phyloP scores from a whole-genome alignment of 2,329 filamentous ascomycete genomes.

The Neonectria hederae region DNA sequence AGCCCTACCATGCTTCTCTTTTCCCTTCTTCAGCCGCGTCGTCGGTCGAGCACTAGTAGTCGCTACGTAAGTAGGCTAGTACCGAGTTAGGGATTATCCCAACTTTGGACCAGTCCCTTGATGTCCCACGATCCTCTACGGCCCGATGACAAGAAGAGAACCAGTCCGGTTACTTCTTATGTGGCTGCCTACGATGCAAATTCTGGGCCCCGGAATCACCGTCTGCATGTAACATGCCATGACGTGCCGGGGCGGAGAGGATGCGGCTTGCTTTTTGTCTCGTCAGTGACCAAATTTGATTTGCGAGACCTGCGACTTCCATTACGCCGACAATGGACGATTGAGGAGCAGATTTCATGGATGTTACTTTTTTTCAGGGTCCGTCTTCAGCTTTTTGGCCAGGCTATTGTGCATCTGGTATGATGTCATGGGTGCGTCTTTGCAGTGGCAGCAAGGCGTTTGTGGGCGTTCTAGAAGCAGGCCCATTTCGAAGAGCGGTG shows the following conservation, averaged over 20 bases:
- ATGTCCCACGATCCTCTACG: constrained; percentile 4
- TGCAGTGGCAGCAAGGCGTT: neutral
- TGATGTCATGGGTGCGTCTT: constrained; percentile 28
- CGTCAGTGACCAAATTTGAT: neutral
- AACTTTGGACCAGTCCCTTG: constrained; percentile 5
- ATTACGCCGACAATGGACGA: constrained; percentile 2
- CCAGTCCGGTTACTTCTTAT: constrained; percentile 6
- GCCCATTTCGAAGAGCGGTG: constrained; percentile 30
- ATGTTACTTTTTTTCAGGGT: constrained; percentile 2
- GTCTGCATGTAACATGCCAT: constrained; percentile 33
- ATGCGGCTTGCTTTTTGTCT: constrained; percentile 8
- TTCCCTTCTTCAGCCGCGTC: neutral
- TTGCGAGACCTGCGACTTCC: neutral
- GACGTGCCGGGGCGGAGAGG: neutral
- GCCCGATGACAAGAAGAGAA: neutral
- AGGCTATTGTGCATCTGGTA: constrained; percentile 6
- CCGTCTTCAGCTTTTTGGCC: constrained; percentile 1
- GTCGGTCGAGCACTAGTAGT: neutral
- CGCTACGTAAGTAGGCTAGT: neutral
- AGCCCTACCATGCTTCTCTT: neutral
- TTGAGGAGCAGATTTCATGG: neutral
- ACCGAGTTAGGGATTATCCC: neutral
- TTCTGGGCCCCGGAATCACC: constrained; percentile 20
- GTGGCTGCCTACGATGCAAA: constrained; percentile 7
- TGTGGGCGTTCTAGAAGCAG: constrained; percentile 21